Base-by-base conservation (phyloP, 176 grass and related monocot species). In the Elymus sibiricus region DNA sequence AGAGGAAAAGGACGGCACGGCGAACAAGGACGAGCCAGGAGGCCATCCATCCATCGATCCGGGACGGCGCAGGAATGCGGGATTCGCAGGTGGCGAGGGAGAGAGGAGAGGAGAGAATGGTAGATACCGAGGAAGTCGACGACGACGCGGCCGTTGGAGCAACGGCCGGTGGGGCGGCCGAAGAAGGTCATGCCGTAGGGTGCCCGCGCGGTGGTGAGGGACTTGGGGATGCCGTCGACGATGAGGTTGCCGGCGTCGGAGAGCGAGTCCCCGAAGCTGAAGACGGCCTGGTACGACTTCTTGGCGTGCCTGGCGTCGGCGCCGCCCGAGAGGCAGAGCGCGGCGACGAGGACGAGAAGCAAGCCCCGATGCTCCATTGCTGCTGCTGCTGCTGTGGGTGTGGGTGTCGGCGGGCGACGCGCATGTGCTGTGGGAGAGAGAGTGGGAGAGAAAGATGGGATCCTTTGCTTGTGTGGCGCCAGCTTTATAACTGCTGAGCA, bases 241-340 rank as follows among this genome's bases (percentile, higher is more conserved):
- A 92, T 44, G 82, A 92, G 87, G 87, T 94, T 94, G 43, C 93
- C 93, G 40, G 93, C 90, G 87, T 94, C 90, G 67, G 90, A 92
- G 51, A 94, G 90, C 78, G 92, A 94, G 74, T 94, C 90, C 2
- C 93, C 90, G 84, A 94, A 94, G 90, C 93, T 94, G 86, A 94
- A 92, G 68, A 94, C 83, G 82, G 93, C 89, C 6, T 9, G 6
- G 87, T 92, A 94, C 63, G 90, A 85, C 78, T 88, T 91, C 82
- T 78, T 85, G 55, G 55, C 12, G 70, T 19, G 64, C 31, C 17
- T 29, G 6, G 89, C 84, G 25, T 44, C 37, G 63, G 12, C 47
- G 72, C 26, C 70, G 70, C 11, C 9, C 22, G 38, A 10, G 27
- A 76, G 19, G 58, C 60, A 53, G 2, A 81, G 25, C 51, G 59